phyloP scores from a whole-genome alignment of 768 basidiomycete genomes.

The Psilocybe azurescens region DNA sequence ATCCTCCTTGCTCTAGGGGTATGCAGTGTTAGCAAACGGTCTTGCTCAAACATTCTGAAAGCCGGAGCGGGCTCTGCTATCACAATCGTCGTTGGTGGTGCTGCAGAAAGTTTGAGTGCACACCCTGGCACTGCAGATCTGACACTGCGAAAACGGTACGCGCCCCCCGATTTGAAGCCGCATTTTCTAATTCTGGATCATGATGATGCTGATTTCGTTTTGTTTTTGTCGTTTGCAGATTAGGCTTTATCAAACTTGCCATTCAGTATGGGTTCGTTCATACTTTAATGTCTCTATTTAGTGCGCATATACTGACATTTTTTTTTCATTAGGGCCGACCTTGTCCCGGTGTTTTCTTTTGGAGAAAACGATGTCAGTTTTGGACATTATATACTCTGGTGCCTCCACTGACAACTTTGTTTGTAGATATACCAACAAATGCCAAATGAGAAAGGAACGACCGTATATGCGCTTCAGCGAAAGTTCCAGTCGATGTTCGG shows the following conservation, averaged over 20 bases:
- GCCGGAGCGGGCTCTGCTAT: conserved; percentile 72
- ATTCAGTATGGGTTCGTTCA: conserved; percentile 78
- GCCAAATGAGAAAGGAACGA: conserved; percentile 93
- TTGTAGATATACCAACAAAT: conserved; percentile 93
- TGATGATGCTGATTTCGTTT: not conserved
- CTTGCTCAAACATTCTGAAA: conserved; percentile 88
- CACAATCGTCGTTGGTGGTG: conserved; percentile 96
- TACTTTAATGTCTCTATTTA: not conserved
- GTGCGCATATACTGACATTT: conserved; percentile 6
- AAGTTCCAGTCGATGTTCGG: conserved; percentile 93
- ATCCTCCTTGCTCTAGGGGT: conserved; percentile 86
- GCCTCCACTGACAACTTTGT: not conserved
- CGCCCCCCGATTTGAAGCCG: conserved; percentile 15
- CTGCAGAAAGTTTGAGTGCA: conserved; percentile 92
- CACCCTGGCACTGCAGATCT: conserved; percentile 96
- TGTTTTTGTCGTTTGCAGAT: conserved; percentile 39
- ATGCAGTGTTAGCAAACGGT: conserved; percentile 89
- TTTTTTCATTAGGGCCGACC: conserved; percentile 70
- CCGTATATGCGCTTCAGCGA: conserved; percentile 84
- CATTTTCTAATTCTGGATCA: not conserved
- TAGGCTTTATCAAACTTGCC: conserved; percentile 95
- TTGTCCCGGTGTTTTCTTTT: conserved; percentile 98
- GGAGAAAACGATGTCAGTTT: conserved; percentile 93
- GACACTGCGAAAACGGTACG: conserved; percentile 73
- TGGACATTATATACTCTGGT: conserved; percentile 2